Evolutionary conservation across 163 green algal species (phyloP), one percentile per base, ranked within the genome.

Genomic region (Chloroidium sp.): DNA sequence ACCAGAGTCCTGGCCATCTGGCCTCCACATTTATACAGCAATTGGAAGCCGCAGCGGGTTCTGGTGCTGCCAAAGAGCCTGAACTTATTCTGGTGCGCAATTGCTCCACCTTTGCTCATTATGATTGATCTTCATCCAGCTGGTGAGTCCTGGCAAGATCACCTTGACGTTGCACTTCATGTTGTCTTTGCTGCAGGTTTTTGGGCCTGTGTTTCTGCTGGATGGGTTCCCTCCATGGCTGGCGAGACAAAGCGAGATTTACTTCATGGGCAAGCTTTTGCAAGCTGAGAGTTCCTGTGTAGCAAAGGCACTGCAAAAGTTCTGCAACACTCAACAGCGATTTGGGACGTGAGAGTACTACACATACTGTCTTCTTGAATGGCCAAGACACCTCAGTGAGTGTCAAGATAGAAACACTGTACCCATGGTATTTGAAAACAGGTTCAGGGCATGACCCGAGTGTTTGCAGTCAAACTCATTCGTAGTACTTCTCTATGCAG

Each of bases 181-280:
- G 74, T n/a, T 8, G 14, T 10, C 3, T 36, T 13, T 8, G 3
- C 2, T 82, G 74, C 77, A 82, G 80, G 80, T 85, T 67, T 83
- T 83, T 78, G 84, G 84, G 3, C 61, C 58, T 10, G 68, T 62
- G 2, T 77, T 83, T 13, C 85, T 78, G 6, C 62, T 85, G 69
- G 78, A 64, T 36, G 84, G 78, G 3, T 87, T 81, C 64, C 80
- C 84, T 62, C 84, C 84, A 14, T 87, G 84, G 84, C 69, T 64
- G 13, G 8, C 84, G 6, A 75, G 80, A 6, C 67, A 82, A 3
- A 80, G 62, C 8, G 78, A 87, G 68, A 83, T 87, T 1, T 84
- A 87, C 75, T 69, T 81, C 4, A 62, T 83, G 61, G 80, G 80
- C 14, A 4, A 59, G 59, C 78, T 87, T 14, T 3, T 4, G 8